A percentile compares a stretch with the other conserved stretches of the same genome.
Evolutionary conservation across 2,329 filamentous ascomycete species (phyloP).

Genomic region (Xylaria sp.): DNA sequence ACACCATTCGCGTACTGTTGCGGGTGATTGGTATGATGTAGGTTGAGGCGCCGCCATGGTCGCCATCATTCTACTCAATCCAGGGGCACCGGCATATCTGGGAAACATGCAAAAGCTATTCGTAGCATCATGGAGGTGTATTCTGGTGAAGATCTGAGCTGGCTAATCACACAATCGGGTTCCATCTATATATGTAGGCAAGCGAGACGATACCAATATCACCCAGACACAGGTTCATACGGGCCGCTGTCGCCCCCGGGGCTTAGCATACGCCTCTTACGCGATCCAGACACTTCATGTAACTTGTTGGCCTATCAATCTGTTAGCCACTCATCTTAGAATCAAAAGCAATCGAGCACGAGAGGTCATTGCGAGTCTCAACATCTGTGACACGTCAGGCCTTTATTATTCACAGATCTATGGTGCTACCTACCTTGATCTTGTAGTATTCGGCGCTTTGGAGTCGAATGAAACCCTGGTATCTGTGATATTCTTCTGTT

Average conservation of each 20-base stretch:
- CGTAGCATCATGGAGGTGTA: constrained; percentile 9
- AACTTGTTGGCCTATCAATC: constrained; percentile 31
- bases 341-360: constrained; percentile 32
- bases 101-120: constrained; percentile 5
- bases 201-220: constrained; percentile 35
- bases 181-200: constrained; percentile 36
- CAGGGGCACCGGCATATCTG: neutral
- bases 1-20: constrained; percentile 1
- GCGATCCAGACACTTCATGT: constrained; percentile 17
- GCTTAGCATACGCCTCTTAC: constrained; percentile 31
- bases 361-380: constrained; percentile 33
- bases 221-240: constrained; percentile 28
- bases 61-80: constrained; percentile 16
- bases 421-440: constrained; percentile 25
- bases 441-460: constrained; percentile 13
- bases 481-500: constrained; percentile 15
- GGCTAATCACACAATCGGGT: constrained; percentile 33
- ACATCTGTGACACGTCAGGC: constrained; percentile 30
- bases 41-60: constrained; percentile 21
- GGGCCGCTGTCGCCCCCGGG: constrained; percentile 22
- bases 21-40: constrained; percentile 7
- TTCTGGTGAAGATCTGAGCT: constrained; percentile 1
- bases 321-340: constrained; percentile 10
- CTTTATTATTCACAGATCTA: constrained; percentile 29
- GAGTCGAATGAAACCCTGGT: constrained; percentile 26